Conservation (phyloP, 495 filamentous ascomycete genomes). For the Staphylotrichum longicolle region DNA sequence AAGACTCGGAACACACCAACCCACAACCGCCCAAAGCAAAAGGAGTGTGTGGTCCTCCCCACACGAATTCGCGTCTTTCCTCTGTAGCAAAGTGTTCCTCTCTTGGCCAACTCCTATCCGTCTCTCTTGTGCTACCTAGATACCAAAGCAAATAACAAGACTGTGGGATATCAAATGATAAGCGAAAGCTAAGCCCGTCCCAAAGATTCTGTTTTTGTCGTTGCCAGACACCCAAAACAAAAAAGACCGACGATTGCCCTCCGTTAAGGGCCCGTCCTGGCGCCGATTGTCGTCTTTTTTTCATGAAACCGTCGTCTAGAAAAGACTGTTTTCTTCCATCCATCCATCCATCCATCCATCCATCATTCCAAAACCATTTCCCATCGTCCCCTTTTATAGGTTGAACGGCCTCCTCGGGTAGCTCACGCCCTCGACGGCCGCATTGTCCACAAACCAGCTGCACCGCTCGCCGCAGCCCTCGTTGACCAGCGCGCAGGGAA, state of each 20-base stretch:
- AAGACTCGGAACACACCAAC: too few relatives aligned
- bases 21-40: too few relatives aligned
- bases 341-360: not conserved
- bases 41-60: too few relatives aligned
- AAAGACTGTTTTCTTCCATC: not conserved
- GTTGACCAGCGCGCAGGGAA: conserved; percentile 89
- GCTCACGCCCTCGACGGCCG: conserved; percentile 76
- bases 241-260: too few relatives aligned
- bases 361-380: not conserved
- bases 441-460: conserved; percentile 89
- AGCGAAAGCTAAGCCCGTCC: conserved; percentile 10
- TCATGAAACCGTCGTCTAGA: too few relatives aligned
- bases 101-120: not conserved
- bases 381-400: conserved; percentile 8
- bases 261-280: too few relatives aligned
- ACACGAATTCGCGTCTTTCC: too few relatives aligned
- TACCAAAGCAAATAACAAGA: not conserved
- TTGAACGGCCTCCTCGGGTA: conserved; percentile 64
- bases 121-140: not conserved
- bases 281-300: too few relatives aligned
- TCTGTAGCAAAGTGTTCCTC: too few relatives aligned
- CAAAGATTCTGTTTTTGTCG: not conserved
- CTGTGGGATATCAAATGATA: conserved; percentile 18
- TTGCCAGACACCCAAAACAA: too few relatives aligned
- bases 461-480: conserved; percentile 75